phyloP scores from a whole-genome alignment of 2,329 filamentous ascomycete species.

The Endocalyx cinctus region DNA sequence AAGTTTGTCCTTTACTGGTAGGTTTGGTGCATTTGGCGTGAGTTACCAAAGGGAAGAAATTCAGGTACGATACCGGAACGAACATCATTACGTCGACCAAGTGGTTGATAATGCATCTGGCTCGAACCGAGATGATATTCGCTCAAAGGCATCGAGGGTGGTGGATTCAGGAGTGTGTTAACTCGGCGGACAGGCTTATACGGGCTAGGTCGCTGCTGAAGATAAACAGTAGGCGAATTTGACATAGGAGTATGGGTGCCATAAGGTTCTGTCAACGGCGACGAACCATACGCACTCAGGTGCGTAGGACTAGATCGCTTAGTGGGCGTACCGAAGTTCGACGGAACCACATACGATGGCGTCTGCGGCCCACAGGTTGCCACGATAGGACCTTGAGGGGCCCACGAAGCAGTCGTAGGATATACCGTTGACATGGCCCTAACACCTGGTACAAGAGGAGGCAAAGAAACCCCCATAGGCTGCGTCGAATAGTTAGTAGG shows the following conservation, averaged over 20 bases:
- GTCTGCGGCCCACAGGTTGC: slow-evolving; percentile 28
- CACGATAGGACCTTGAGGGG: slow-evolving; percentile 29
- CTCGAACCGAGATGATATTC: slow-evolving; percentile 65
- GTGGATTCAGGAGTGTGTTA: slow-evolving; percentile 85
- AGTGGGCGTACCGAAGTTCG: slow-evolving; percentile 45
- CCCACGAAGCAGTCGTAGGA: slow-evolving; percentile 38
- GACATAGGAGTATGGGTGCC: slow-evolving; percentile 61
- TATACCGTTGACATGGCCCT: slow-evolving; percentile 78
- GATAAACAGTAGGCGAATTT: slow-evolving; percentile 81
- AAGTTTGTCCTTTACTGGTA: slow-evolving; percentile 6
- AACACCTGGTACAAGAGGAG: slow-evolving; percentile 55
- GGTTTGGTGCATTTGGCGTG: slow-evolving; percentile 13
- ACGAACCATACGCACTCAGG: slow-evolving; percentile 57
- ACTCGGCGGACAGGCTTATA: slow-evolving; percentile 88
- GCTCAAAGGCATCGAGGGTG: slow-evolving; percentile 74
- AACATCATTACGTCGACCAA: slow-evolving; percentile 64
- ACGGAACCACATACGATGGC: slow-evolving; percentile 22
- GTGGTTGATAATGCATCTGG: slow-evolving; percentile 78
- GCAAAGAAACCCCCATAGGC: slow-evolving; percentile 50
- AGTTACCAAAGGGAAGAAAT: slow-evolving; percentile 31
- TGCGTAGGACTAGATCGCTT: slow-evolving; percentile 51
- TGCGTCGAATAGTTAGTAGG: slow-evolving; percentile 31
- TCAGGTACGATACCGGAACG: slow-evolving; percentile 69
- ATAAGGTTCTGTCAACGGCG: slow-evolving; percentile 62
- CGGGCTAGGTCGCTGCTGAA: slow-evolving; percentile 84